Evolutionary conservation across 108 stramenopile genomes (phyloP), one percentile per base, ranked within the genome.

Genomic region (Poteriospumella lacustris): DNA sequence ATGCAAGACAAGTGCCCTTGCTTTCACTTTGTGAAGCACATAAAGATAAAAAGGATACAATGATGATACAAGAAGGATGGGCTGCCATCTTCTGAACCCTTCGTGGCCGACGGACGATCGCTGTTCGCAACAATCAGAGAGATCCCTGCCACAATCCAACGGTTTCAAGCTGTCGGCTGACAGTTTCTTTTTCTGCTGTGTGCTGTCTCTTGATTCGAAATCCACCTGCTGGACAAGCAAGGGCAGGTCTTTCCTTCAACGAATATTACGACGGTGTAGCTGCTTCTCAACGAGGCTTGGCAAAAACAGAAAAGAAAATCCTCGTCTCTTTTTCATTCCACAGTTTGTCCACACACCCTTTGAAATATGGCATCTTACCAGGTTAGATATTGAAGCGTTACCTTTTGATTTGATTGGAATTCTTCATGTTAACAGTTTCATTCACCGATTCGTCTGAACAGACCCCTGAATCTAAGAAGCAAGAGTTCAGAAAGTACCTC

Each of bases 401-500:
- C 40, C 15, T 19, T 68, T 68, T 64, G 43, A 67, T 9, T n/a
- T 76, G n/a, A n/a, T n/a, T n/a, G n/a, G n/a, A n/a, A n/a, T n/a
- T n/a, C n/a, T n/a, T n/a, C n/a, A n/a, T n/a, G n/a, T n/a, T n/a
- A n/a, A n/a, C n/a, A n/a, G n/a, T n/a, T n/a, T n/a, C n/a, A n/a
- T n/a, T n/a, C 19, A 3, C 26, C 3, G 68, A 80, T 12, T 36
- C 42, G 0, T 76, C 59, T 0, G 0, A 33, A 5, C 78, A 80
- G 92, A 92, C 85, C 36, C 87, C 89, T 42, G 91, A 91, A 82
- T 84, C 86, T 1, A 94, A 93, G 81, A 97, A 97, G 84, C 93
- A 97, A 78, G 96, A 97, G 85, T 97, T 93, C 79, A 85, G 94
- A 62, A 92, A 91, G 64, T 97, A 96, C 81, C 83, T 97, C 38